These are phyloP conservation scores for Didymella pinodella DNA, from an alignment of 2,329 filamentous ascomycete species.

Conservation along the genomic window DNA sequence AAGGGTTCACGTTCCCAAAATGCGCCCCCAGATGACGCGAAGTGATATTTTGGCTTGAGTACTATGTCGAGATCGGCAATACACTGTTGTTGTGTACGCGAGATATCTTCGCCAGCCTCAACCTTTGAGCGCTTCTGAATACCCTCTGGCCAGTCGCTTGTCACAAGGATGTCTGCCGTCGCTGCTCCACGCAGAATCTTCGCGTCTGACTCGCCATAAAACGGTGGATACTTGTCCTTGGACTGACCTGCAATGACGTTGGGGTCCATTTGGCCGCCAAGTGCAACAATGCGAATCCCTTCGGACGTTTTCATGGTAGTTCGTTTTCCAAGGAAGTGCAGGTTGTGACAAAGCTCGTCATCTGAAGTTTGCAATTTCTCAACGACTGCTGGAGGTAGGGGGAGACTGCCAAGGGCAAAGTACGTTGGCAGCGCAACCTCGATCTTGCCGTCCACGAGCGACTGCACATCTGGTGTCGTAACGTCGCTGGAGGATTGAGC, in stretches of 20 bases:
- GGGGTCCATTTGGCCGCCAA: conserved; percentile 77
- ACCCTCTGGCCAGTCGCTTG: conserved; percentile 81
- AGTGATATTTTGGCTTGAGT: conserved; percentile 91
- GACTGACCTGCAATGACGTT: conserved; percentile 69
- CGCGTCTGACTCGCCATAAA: conserved; percentile 79
- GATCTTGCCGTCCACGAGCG: conserved; percentile 76
- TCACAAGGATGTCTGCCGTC: conserved; percentile 84
- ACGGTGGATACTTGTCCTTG: conserved; percentile 76
- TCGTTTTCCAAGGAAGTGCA: conserved; percentile 85
- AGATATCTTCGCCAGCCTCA: conserved; percentile 62
- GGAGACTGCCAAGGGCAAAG: conserved; percentile 79
- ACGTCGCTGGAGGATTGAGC: conserved; percentile 56
- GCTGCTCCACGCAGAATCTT: conserved; percentile 78
- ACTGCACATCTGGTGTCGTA: conserved; percentile 65
- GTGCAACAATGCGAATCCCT: conserved; percentile 83
- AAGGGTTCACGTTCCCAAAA: conserved; percentile 96
- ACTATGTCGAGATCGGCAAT: conserved; percentile 79
- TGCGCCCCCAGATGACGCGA: conserved; percentile 73
- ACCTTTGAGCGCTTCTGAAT: conserved; percentile 75
- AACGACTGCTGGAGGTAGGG: conserved; percentile 75
- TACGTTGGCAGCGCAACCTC: conserved; percentile 83
- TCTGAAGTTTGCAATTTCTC: conserved; percentile 76
- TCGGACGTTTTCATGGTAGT: conserved; percentile 89
- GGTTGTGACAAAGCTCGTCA: conserved; percentile 81
- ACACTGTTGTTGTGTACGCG: conserved; percentile 66